Base-by-base conservation (phyloP, 108 stramenopile species). In the Nitzschia inconspicua region DNA sequence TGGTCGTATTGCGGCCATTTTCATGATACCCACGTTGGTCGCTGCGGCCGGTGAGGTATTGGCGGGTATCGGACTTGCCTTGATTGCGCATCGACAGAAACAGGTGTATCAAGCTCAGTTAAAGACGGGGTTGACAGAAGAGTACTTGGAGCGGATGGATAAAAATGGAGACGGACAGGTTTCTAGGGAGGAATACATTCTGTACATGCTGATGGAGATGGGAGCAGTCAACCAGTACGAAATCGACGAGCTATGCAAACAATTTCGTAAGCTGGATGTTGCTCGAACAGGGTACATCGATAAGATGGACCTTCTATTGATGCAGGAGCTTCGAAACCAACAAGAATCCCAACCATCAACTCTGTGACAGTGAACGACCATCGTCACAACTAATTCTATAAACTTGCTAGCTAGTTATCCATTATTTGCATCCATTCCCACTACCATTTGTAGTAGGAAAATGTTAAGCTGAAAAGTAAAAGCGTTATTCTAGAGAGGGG, bases 191-290 rank as follows among this genome's bases (percentile, higher is more conserved):
- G 83, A 82, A 10, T 86, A 75, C 44, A 70, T 86, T 20, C 50
- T 64, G 30, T 86, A 79, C 63, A 82, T 86, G 80, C 57, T 86
- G 2, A 60, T 76, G 44, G 81, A 81, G 28, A 80, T 85, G 83
- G 67, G 79, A 37, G 64, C 80, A 52, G 82, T 88, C 3, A 71
- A 67, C 14, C 49, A 53, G 26, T 49, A 70, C 28, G 64, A 67
- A 20, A 36, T 85, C 24, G 55, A 72, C n/a, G 81, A 83, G 49
- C 34, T 88, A 25, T 39, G 64, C n/a, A 44, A 62, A 39, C 68
- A 77, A 40, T 88, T 88, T 53, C 57, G 73, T 23, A 47, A 57
- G 16, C 53, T 88, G 39, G 87, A 88, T 70, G 77, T 57, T 3
- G 61, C 70, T 1, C 35, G 49, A 7, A 28, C 48, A 6, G 83